Conservation (phyloP, 805 yeast genomes). For the Schwanniomyces sp. region DNA sequence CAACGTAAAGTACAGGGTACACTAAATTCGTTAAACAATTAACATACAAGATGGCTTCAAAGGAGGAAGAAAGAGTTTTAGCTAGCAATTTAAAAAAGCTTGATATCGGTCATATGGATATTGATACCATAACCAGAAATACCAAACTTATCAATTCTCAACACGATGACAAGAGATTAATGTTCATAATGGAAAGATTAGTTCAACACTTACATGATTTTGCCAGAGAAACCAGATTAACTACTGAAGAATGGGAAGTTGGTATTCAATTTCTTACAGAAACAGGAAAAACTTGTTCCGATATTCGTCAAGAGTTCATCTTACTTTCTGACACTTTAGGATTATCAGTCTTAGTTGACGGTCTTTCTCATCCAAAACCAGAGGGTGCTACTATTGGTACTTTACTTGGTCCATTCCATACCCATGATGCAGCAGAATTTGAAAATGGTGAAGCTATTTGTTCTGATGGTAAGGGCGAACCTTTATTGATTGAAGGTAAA, state of each 20-base stretch:
- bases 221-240: conserved; percentile 19
- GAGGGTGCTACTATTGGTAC: conserved; percentile 18
- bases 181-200: conserved; percentile 10
- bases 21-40: background rate
- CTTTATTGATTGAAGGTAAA: conserved; percentile 18
- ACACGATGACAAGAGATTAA: conserved; percentile 8
- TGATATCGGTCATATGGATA: conserved; percentile 9
- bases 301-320: conserved; percentile 19
- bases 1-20: background rate
- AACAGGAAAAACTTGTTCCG: conserved; percentile 17
- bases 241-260: conserved; percentile 18
- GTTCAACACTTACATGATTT: conserved; percentile 19
- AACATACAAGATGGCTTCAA: background rate
- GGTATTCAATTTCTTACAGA: conserved; percentile 18
- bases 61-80: background rate
- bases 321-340: conserved; percentile 18
- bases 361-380: conserved; percentile 21
- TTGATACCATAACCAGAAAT: conserved; percentile 18
- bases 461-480: conserved; percentile 19
- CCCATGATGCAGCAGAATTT: conserved; percentile 19
- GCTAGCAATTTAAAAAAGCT: background rate
- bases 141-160: conserved; percentile 17
- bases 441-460: conserved; percentile 14
- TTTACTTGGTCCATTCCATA: conserved; percentile 21
- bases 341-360: conserved; percentile 18